Evolutionary conservation across 108 stramenopile genomes (phyloP).

Genomic region (Pseudonitzschia multistriata): DNA sequence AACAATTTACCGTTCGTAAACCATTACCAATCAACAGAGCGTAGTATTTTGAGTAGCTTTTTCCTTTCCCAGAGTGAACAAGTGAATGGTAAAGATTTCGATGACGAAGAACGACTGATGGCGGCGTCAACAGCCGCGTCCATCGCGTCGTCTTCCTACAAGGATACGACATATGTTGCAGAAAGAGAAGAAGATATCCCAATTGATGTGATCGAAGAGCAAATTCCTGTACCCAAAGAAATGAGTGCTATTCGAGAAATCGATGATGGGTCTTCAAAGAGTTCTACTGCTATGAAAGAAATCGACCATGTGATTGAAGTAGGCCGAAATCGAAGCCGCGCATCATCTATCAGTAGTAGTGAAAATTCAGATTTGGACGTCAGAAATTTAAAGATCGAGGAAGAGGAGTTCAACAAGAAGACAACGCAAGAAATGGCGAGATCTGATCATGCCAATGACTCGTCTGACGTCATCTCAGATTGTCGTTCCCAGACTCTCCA

Average conservation of each 20-base stretch:
- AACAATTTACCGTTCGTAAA: slow-evolving; percentile 19
- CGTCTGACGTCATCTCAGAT: not conserved
- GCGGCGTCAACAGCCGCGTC: slow-evolving; percentile 81
- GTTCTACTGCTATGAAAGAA: not conserved
- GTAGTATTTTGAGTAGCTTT: slow-evolving; percentile 61
- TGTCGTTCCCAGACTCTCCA: slow-evolving; percentile 48
- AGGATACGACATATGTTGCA: slow-evolving; percentile 23
- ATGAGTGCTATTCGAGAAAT: slow-evolving; percentile 5
- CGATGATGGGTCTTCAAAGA: slow-evolving; percentile 22
- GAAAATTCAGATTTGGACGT: not conserved
- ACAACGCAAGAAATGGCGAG: not conserved
- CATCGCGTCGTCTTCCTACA: slow-evolving; percentile 64
- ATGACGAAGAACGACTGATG: slow-evolving; percentile 34
- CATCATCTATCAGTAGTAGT: not conserved
- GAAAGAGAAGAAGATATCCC: slow-evolving; percentile 30
- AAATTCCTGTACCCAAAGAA: not conserved
- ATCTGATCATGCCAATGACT: not conserved
- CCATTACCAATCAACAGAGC: slow-evolving; percentile 34
- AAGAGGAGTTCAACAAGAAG: not conserved
- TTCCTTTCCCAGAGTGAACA: slow-evolving; percentile 26
- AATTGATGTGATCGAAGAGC: slow-evolving; percentile 13
- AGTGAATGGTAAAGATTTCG: slow-evolving; percentile 13
- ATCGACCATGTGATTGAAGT: not conserved
- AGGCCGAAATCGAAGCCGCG: not conserved
- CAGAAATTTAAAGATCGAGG: not conserved